Conservation (phyloP, 139 green algal species). For the Asterochloris sp. region DNA sequence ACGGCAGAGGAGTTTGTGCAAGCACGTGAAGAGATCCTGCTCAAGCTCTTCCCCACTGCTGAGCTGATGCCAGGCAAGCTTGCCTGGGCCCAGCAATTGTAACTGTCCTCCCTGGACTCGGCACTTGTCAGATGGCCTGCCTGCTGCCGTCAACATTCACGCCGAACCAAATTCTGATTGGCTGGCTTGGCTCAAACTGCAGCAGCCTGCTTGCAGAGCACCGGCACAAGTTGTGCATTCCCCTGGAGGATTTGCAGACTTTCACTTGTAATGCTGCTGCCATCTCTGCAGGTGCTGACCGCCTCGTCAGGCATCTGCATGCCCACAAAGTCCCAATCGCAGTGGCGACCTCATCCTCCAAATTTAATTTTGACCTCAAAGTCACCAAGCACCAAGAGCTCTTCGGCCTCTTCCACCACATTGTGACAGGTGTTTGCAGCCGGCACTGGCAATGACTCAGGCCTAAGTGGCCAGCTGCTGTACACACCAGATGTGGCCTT, state of each 20-base stretch:
- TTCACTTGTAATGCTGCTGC: background rate
- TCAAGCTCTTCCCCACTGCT: conserved; percentile 61
- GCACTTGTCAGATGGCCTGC: no score
- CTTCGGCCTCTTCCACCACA: conserved; percentile 65
- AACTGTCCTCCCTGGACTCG: no score
- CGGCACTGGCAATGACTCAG: no score
- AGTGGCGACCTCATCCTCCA: conserved; percentile 73
- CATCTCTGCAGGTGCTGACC: conserved; percentile 29
- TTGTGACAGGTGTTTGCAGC: conserved; percentile 37
- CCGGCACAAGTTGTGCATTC: no score
- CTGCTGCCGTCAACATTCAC: no score
- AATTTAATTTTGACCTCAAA: conserved; percentile 73
- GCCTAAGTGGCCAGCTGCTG: no score
- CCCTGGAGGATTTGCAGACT: no score
- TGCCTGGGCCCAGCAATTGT: no score
- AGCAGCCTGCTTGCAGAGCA: no score
- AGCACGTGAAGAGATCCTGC: conserved; percentile 63
- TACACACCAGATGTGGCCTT: no score
- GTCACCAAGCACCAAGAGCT: conserved; percentile 61
- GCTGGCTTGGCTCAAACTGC: no score
- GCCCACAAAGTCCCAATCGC: conserved; percentile 54
- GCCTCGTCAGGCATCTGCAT: conserved; percentile 70
- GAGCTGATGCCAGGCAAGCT: conserved; percentile 66
- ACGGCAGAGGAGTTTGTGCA: conserved; percentile 50
- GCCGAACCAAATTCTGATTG: no score